Evolutionary conservation across 164 flowering plant species (phyloP), one percentile per base, ranked within the genome.

Genomic region (Dillenia suffruticosa): DNA sequence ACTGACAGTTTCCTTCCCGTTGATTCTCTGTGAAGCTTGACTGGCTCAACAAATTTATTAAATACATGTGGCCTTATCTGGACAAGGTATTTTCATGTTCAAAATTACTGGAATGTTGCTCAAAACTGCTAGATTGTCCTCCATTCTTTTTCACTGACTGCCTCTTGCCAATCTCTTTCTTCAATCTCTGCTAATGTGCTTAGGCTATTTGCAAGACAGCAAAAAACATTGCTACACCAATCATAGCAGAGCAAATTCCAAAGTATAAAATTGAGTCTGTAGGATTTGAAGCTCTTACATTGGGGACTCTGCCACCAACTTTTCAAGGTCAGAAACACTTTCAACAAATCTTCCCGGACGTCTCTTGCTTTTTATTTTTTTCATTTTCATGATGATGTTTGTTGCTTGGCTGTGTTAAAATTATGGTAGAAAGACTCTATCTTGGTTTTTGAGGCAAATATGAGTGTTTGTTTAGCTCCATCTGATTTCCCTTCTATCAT

Each of bases 121-220:
- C 6, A 32, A 32, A 32, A 32, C 6, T 32, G 40, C 7, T 32
- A 32, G 40, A 19, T 32, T 32, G 5, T 32, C 40, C 7, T 32
- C 40, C 6, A 14, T 61, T 59, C 9, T 54, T 6, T 56, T 46
- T 9, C 10, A 48, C 10, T 32, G 14, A 56, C 10, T 26, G 15
- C 56, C 44, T 10, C 24, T 53, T 43, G 51, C 52, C 49, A 5
- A 4, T 45, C 12, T 12, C 24, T n/a, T 56, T 12, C 58, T 12
- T 59, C 10, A 44, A 44, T 2, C 43, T 13, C 9, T 44, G 52
- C 26, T 26, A 13, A 10, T 12, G 22, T 51, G 12, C 52, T 70
- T 52, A 94, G 97, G 99, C 97, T 16, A 88, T 92, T 58, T 95
- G 98, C 86, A 90, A 84, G 68, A 90, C 85, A 16, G 97, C 74